phyloP scores from a whole-genome alignment of 2,329 filamentous ascomycete species.

The Colletotrichum orchidophilum region DNA sequence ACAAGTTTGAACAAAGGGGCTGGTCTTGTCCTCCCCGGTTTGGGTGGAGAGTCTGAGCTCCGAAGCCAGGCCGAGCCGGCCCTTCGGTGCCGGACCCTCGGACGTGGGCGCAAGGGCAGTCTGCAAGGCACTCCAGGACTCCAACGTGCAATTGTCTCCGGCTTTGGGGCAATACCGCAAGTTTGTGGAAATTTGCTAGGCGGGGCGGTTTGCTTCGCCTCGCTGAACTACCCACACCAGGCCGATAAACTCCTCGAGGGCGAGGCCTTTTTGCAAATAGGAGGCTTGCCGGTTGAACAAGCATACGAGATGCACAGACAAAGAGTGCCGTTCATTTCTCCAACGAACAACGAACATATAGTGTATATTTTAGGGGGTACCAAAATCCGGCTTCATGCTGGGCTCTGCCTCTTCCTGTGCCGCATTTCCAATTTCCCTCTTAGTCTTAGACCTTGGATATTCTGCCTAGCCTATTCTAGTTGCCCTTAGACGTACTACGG shows the following conservation, averaged over 20 bases:
- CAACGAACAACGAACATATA: not conserved
- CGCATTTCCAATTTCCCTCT: not conserved
- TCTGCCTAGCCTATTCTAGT: not conserved
- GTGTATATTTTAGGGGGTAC: no score
- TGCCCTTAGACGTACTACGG: not conserved
- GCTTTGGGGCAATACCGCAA: not conserved
- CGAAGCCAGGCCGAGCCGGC: not conserved
- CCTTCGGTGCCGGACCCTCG: not conserved
- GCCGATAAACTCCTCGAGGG: not conserved
- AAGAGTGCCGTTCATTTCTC: not conserved
- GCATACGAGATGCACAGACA: not conserved
- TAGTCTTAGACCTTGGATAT: not conserved
- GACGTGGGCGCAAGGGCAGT: not conserved
- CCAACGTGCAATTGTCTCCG: not conserved
- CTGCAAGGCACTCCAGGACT: not conserved
- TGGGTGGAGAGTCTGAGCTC: not conserved
- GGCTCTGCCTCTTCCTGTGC: not conserved
- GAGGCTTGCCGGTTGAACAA: not conserved
- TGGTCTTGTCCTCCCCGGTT: not conserved
- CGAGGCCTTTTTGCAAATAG: not conserved
- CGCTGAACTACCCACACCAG: no score
- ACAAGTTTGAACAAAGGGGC: not conserved
- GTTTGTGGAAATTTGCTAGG: not conserved
- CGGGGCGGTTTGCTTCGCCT: not conserved
- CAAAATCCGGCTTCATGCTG: not conserved